Evolutionary conservation across 2,329 filamentous ascomycete species (phyloP), one percentile per base, ranked within the genome.

Genomic region (Aspergillus quadrilineatus): DNA sequence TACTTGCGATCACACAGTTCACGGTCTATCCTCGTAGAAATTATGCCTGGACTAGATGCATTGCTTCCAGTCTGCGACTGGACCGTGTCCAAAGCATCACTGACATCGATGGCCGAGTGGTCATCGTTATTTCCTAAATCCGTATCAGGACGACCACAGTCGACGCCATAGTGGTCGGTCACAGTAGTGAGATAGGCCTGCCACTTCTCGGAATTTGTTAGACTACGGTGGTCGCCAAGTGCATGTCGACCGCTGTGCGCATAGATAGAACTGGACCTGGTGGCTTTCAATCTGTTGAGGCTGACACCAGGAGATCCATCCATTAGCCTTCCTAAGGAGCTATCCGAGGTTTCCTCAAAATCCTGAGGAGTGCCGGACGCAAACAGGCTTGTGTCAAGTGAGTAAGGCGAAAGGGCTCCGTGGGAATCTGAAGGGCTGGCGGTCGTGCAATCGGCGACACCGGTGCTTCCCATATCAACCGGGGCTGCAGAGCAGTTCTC

Each of bases 51-150:
- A 9, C 50, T 60, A 10, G 56, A 39, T 8, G 30, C 28, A 6
- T 57, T 50, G 4, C 54, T 59, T 9, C 58, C 48, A 14, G 51
- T 53, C 9, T 62, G 61, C 5, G 55, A 58, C 48, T 60, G 65
- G 22, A 69, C 67, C 50, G 65, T 53, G 47, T 71, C 69, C n/a
- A 75, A 62, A 1, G 79, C 75, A 51, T 73, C 75, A 45, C 72
- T 72, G 45, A 72, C 76, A 42, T 80, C 80, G 39, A 92, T 86
- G 14, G 89, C 88, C 49, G 82, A 82, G 30, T 76, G 73, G 63
- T 93, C 89, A 65, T 91, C 84, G 63, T 92, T 92, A 50, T 81
- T 83, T 29, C 85, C 84, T 1, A 89, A 75, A 64, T 93, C 89
- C 17, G 84, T 74, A 72, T 93, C 89, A 8, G 81, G 81, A 58